phyloP scores from a whole-genome alignment of 345 rosid species.

The Pelargonium nanum region DNA sequence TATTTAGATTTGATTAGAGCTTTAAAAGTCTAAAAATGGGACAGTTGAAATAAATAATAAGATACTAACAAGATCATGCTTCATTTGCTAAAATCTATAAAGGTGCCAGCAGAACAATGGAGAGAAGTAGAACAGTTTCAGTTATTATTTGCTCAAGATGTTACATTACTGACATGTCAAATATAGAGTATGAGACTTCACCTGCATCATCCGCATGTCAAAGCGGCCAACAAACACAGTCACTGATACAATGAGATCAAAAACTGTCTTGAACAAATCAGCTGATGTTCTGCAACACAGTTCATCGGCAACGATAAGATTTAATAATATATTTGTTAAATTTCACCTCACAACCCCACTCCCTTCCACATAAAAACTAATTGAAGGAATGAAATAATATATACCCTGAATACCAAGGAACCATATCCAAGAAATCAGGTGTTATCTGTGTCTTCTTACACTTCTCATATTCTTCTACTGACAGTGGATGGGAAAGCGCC shows the following conservation, averaged over 20 bases:
- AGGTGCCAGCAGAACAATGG: not conserved
- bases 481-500: constrained; percentile 89
- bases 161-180: not conserved
- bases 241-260: constrained; percentile 95
- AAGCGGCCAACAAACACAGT: constrained; percentile 98
- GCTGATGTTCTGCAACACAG: constrained; percentile 83
- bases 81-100: not conserved
- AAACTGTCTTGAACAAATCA: constrained; percentile 90
- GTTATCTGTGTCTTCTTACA: constrained; percentile 74
- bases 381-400: constrained; percentile 5
- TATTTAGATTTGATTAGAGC: not conserved
- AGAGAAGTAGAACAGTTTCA: not conserved
- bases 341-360: constrained; percentile 1
- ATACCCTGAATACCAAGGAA: constrained; percentile 99
- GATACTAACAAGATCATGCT: not conserved
- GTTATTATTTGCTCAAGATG: not conserved
- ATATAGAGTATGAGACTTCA: constrained; percentile 13
- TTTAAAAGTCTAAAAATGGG: not conserved
- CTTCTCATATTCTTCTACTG: constrained; percentile 71
- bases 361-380: not conserved
- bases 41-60: too few relatives aligned
- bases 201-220: constrained; percentile 99
- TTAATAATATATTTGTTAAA: constrained; percentile 4
- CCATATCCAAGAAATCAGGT: constrained; percentile 97
- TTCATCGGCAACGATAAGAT: constrained; percentile 18